phyloP scores from a whole-genome alignment of 371 early-diverging fungal species.

The Rhizopus arrhizus region DNA sequence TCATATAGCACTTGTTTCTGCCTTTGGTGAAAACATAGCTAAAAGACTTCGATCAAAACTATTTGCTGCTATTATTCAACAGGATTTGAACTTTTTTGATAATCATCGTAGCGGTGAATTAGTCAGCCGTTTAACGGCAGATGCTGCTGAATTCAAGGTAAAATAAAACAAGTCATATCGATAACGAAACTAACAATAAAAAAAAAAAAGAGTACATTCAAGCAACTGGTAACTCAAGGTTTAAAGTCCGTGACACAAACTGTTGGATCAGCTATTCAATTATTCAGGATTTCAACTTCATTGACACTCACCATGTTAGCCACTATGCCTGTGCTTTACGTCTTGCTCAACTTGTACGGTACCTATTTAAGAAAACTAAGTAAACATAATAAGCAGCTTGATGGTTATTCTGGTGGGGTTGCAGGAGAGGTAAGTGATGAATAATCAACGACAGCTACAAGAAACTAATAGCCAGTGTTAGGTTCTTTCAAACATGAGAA shows the following conservation, averaged over 20 bases:
- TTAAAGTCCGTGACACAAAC: constrained; percentile 72
- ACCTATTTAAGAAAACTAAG: constrained; percentile 67
- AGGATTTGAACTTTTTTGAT: constrained; percentile 80
- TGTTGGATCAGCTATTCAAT: constrained; percentile 66
- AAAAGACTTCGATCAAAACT: constrained; percentile 59
- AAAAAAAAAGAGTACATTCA: constrained; percentile 62
- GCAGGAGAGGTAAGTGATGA: constrained; percentile 62
- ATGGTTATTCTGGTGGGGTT: constrained; percentile 63
- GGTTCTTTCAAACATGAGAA: constrained; percentile 70
- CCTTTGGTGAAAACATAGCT: constrained; percentile 73
- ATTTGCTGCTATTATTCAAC: constrained; percentile 59
- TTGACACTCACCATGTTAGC: constrained; percentile 65
- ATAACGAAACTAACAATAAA: not conserved
- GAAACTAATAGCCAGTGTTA: constrained; percentile 11
- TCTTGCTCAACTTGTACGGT: constrained; percentile 72
- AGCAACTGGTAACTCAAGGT: constrained; percentile 70
- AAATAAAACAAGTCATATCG: not conserved
- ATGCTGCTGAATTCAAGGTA: constrained; percentile 76
- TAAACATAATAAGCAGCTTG: constrained; percentile 52
- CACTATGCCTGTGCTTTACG: constrained; percentile 71
- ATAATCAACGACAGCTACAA: not conserved
- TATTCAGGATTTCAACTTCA: constrained; percentile 66
- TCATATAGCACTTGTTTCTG: constrained; percentile 73
- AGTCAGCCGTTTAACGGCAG: constrained; percentile 66
- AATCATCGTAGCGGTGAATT: constrained; percentile 65